A percentile compares a stretch with the other conserved stretches of the same genome.
Evolutionary conservation across 305 asterid species (phyloP).

Genomic region (Striga hermonthica): DNA sequence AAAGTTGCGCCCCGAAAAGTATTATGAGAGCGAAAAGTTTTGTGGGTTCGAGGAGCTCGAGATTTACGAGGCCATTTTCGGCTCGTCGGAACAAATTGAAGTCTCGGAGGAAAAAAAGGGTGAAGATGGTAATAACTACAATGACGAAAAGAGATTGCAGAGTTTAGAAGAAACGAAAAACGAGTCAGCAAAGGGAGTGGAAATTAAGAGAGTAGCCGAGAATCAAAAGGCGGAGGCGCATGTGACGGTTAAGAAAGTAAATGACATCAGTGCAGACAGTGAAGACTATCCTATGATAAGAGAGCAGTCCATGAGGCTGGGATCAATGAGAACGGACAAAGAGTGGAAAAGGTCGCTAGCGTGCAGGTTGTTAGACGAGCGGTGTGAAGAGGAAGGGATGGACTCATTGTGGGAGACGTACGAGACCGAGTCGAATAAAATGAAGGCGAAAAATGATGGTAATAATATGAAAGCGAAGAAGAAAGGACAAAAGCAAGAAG

Average conservation of each 20-base stretch:
- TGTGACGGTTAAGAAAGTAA: constrained; percentile 42
- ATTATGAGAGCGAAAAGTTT: constrained; percentile 26
- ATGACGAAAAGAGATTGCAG: constrained; percentile 33
- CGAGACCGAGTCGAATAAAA: constrained; percentile 35
- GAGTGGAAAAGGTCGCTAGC: constrained; percentile 71
- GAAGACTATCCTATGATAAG: constrained; percentile 3
- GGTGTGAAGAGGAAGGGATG: constrained; percentile 65
- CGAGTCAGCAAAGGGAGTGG: constrained; percentile 25
- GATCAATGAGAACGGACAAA: constrained; percentile 60
- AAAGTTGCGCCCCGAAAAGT: constrained; percentile 20
- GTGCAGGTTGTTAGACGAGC: constrained; percentile 59
- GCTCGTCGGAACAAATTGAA: constrained; percentile 28
- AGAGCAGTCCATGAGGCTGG: constrained; percentile 25
- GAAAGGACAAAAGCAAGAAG: constrained; percentile 21
- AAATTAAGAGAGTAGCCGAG: constrained; percentile 35
- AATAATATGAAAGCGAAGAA: constrained; percentile 22
- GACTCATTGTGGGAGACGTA: constrained; percentile 69
- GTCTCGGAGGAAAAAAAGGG: constrained; percentile 23
- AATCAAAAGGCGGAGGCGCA: constrained; percentile 28
- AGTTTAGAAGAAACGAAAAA: constrained; percentile 37
- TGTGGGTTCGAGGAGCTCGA: constrained; percentile 41
- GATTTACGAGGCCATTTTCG: constrained; percentile 43
- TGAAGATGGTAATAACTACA: constrained; percentile 12
- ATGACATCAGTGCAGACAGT: neutral
- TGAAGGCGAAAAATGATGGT: constrained; percentile 12